These are phyloP conservation scores for Agapanthus africanus DNA, from an alignment of 106 monocot species.

Conservation along the genomic window DNA sequence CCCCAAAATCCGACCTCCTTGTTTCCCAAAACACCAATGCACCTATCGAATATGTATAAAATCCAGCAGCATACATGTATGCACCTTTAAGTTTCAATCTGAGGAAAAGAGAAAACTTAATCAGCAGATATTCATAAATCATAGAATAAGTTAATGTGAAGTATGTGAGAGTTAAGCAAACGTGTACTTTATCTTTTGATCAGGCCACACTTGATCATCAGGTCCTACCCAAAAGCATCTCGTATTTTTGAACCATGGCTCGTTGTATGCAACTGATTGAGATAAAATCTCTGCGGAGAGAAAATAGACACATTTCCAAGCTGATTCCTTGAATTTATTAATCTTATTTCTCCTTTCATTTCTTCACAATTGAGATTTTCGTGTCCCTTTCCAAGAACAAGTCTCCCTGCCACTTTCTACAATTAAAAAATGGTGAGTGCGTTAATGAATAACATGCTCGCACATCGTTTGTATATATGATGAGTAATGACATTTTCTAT, in stretches of 20 bases:
- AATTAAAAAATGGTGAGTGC: conserved; percentile 13
- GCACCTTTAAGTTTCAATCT: conserved; percentile 70
- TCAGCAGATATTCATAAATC: background rate
- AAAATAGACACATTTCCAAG: conserved; percentile 87
- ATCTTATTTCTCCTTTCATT: conserved; percentile 54
- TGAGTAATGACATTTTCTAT: too few relatives aligned
- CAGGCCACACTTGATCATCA: conserved; percentile 85
- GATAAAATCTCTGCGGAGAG: conserved; percentile 53
- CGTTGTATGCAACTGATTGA: conserved; percentile 65
- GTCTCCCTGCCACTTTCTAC: conserved; percentile 40
- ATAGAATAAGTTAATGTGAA: too few relatives aligned
- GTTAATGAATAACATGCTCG: too few relatives aligned
- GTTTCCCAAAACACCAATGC: conserved; percentile 97
- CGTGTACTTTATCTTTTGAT: conserved; percentile 69
- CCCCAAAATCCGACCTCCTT: conserved; percentile 79
- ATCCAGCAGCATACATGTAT: conserved; percentile 83
- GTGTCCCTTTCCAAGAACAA: conserved; percentile 40
- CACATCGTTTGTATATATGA: too few relatives aligned
- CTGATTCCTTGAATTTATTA: conserved; percentile 86
- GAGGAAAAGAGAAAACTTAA: conserved; percentile 10
- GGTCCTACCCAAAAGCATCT: conserved; percentile 82
- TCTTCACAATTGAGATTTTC: conserved; percentile 29
- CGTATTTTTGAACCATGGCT: conserved; percentile 84
- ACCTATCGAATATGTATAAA: conserved; percentile 89
- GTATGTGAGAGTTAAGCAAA: background rate